Percentiles rank a stretch among this genome's conserved stretches.
These are phyloP conservation scores for Canavalia ensiformis DNA, from an alignment of 306 rosid genomes.

Conservation along the genomic window DNA sequence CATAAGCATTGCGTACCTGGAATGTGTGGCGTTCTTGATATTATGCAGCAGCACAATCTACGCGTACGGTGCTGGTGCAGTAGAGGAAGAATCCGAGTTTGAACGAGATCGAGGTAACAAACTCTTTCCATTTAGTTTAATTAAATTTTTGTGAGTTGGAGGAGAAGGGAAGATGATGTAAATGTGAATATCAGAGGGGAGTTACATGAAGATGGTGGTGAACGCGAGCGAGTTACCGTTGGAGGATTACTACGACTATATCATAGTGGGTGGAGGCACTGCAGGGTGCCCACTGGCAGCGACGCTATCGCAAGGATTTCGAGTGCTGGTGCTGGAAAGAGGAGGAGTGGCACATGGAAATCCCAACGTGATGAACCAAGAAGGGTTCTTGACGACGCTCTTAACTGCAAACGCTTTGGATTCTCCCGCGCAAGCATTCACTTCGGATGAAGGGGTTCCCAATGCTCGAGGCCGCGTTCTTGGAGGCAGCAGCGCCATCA, in stretches of 20 bases:
- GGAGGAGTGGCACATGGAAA: constrained; percentile 65
- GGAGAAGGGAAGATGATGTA: no score
- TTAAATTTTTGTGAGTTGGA: no score
- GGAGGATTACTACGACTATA: constrained; percentile 87
- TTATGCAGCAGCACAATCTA: constrained; percentile 6
- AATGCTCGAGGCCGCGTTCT: constrained; percentile 93
- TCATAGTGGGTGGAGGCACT: constrained; percentile 92
- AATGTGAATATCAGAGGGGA: constrained; percentile 41
- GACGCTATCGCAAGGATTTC: constrained; percentile 63
- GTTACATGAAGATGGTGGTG: constrained; percentile 63
- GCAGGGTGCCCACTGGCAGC: constrained; percentile 96
- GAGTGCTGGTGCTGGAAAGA: constrained; percentile 79
- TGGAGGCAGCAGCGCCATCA: constrained; percentile 93
- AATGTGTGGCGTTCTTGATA: constrained; percentile 30
- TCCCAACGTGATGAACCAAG: constrained; percentile 71
- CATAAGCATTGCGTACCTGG: neutral
- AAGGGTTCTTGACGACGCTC: constrained; percentile 82
- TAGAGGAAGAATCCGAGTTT: neutral
- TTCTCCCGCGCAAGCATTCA: constrained; percentile 76
- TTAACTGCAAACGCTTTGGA: constrained; percentile 51
- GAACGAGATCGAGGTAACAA: neutral
- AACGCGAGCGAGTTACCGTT: constrained; percentile 73
- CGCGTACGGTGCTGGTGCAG: neutral
- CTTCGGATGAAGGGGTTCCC: constrained; percentile 87
- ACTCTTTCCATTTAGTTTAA: no score